Conservation (phyloP, 108 stramenopile genomes). For the Pelagomonas calceolata region DNA sequence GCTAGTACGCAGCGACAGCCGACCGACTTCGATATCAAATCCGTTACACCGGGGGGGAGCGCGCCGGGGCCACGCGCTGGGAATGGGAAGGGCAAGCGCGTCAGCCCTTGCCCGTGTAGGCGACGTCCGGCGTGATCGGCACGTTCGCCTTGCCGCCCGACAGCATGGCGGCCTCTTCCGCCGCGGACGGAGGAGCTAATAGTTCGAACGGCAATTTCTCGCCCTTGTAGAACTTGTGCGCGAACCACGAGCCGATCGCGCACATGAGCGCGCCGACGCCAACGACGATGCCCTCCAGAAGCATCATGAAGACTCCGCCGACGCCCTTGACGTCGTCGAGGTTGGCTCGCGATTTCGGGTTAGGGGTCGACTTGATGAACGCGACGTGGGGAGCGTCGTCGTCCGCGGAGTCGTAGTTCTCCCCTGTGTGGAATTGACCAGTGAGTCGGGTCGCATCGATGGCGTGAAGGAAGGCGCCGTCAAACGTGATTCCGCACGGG, state of each 20-base stretch:
- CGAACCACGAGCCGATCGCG: constrained; percentile 1
- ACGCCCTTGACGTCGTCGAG: not conserved
- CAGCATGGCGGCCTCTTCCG: not conserved
- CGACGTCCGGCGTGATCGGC: not conserved
- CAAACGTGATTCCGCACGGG: too few species aligned
- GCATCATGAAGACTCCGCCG: constrained; percentile 7
- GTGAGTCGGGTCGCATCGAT: too few species aligned
- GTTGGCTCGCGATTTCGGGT: not conserved
- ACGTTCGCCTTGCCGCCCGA: not conserved
- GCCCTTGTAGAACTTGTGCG: constrained; percentile 12
- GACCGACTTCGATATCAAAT: too few species aligned
- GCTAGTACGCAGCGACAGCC: too few species aligned
- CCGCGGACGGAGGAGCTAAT: not conserved
- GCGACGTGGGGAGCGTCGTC: constrained; percentile 1
- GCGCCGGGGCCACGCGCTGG: too few species aligned
- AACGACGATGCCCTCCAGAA: constrained; percentile 10
- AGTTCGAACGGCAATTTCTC: constrained; percentile 3
- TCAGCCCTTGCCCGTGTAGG: not conserved
- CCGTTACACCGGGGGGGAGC: too few species aligned
- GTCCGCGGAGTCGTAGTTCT: constrained; percentile 5
- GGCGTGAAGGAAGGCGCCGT: too few species aligned
- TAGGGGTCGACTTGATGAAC: not conserved
- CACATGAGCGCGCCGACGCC: constrained; percentile 3
- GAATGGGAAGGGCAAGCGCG: too few species aligned
- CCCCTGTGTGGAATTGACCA: too few species aligned